Conservation (phyloP, 352 stramenopile genomes). For the Phytophthora capsici region DNA sequence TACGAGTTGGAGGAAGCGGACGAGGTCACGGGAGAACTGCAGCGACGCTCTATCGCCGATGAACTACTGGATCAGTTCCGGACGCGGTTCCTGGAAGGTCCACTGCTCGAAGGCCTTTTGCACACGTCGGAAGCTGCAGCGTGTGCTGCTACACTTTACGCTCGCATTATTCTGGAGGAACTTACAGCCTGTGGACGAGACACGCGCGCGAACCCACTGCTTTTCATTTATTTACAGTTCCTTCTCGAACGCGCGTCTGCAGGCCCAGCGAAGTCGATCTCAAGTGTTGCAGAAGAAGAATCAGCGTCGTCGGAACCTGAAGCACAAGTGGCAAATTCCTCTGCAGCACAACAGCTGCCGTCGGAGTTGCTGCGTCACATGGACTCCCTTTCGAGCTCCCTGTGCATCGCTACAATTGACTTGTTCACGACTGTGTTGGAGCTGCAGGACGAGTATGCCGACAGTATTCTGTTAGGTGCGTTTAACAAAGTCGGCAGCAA, state of each 20-base stretch:
- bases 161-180: constrained; percentile 82
- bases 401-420: constrained; percentile 86
- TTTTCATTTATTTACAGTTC: constrained; percentile 83
- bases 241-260: constrained; percentile 52
- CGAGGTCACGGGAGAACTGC: constrained; percentile 46
- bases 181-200: constrained; percentile 73
- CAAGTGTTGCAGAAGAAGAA: constrained; percentile 13
- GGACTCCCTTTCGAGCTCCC: constrained; percentile 77
- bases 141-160: constrained; percentile 75
- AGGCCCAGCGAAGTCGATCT: constrained; percentile 2
- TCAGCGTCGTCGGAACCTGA: constrained; percentile 7
- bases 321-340: constrained; percentile 15
- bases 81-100: constrained; percentile 70
- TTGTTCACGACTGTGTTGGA: constrained; percentile 80
- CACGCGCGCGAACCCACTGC: constrained; percentile 74
- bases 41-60: constrained; percentile 69
- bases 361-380: constrained; percentile 80
- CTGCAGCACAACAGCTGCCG: constrained; percentile 55
- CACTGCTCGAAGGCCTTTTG: constrained; percentile 70
- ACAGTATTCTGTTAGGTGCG: constrained; percentile 55
- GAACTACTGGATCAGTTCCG: constrained; percentile 80
- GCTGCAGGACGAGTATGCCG: constrained; percentile 68
- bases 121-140: constrained; percentile 73
- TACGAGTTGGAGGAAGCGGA: constrained; percentile 67
- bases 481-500: constrained; percentile 17